A percentile compares a stretch with the other conserved stretches of the same genome.
phyloP scores from a whole-genome alignment of 2,329 filamentous ascomycete species.

The Colletotrichum melonis region DNA sequence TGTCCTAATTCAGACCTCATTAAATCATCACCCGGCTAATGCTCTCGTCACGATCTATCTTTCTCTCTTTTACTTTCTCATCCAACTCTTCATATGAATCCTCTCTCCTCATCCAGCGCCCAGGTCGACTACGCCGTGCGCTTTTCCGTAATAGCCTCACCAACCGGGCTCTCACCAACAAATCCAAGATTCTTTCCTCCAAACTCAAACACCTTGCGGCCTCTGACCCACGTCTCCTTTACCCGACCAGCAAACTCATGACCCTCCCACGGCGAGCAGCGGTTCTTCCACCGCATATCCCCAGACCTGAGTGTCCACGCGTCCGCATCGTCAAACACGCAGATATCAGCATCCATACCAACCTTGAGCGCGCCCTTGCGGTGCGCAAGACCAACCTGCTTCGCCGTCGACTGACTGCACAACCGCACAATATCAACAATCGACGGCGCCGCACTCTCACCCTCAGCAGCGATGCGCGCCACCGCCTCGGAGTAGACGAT shows the following conservation, averaged over 20 bases:
- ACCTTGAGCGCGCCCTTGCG: conserved; percentile 84
- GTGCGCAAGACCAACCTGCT: conserved; percentile 85
- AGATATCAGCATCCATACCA: conserved; percentile 91
- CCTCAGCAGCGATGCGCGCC: conserved; percentile 64
- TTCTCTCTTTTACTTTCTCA: background rate
- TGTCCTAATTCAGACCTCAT: background rate
- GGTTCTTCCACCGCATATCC: conserved; percentile 95
- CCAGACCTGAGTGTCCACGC: conserved; percentile 78
- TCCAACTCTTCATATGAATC: background rate
- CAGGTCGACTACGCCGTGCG: conserved; percentile 44
- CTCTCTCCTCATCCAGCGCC: background rate
- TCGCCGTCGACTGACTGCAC: conserved; percentile 87
- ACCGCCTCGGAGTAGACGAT: conserved; percentile 86
- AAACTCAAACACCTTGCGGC: conserved; percentile 77
- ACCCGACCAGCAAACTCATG: conserved; percentile 83
- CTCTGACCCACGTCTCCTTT: conserved; percentile 86
- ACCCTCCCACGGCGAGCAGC: conserved; percentile 90
- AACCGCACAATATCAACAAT: conserved; percentile 85
- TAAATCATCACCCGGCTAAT: background rate
- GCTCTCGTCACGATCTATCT: background rate
- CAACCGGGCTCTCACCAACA: conserved; percentile 58
- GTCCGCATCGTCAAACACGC: conserved; percentile 88
- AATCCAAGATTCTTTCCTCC: conserved; percentile 66
- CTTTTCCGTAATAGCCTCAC: conserved; percentile 71
- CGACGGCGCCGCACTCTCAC: conserved; percentile 53